Conservation (phyloP, 257 asterid genomes). For the Echium plantagineum region DNA sequence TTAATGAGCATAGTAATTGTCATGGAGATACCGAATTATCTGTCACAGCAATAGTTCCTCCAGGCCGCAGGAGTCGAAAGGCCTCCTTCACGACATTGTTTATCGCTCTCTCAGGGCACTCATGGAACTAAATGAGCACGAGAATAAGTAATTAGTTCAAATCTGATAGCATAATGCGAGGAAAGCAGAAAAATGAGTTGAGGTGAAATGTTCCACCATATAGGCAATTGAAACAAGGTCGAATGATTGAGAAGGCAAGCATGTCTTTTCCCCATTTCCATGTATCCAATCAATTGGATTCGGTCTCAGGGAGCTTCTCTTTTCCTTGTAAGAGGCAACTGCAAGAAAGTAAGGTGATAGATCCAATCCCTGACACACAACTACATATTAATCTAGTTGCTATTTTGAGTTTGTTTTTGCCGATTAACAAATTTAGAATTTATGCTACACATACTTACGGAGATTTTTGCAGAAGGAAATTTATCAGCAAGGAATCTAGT, state of each 20-base stretch:
- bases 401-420: too few species aligned
- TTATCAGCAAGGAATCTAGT: slow-evolving; percentile 60
- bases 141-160: neutral
- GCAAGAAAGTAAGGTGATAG: slow-evolving; percentile 84
- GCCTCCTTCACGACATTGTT: slow-evolving; percentile 62
- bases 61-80: slow-evolving; percentile 70
- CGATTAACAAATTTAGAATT: too few species aligned
- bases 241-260: slow-evolving; percentile 72
- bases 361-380: slow-evolving; percentile 69
- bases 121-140: slow-evolving; percentile 53
- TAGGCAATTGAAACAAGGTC: slow-evolving; percentile 83
- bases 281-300: slow-evolving; percentile 57
- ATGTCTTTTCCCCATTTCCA: slow-evolving; percentile 80
- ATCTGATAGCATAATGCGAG: neutral
- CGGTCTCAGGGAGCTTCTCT: slow-evolving; percentile 28
- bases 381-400: too few species aligned
- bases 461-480: slow-evolving; percentile 54
- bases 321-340: slow-evolving; percentile 75
- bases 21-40: slow-evolving; percentile 61
- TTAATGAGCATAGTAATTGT: neutral
- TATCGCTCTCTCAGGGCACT: slow-evolving; percentile 89
- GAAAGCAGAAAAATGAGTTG: neutral
- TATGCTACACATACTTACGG: slow-evolving; percentile 30
- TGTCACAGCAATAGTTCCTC: slow-evolving; percentile 82
- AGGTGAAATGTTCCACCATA: slow-evolving; percentile 42